A percentile compares a stretch with the other conserved stretches of the same genome.
Evolutionary conservation across 1,139 yeast species (phyloP).

Genomic region (Geotrichum reessii): DNA sequence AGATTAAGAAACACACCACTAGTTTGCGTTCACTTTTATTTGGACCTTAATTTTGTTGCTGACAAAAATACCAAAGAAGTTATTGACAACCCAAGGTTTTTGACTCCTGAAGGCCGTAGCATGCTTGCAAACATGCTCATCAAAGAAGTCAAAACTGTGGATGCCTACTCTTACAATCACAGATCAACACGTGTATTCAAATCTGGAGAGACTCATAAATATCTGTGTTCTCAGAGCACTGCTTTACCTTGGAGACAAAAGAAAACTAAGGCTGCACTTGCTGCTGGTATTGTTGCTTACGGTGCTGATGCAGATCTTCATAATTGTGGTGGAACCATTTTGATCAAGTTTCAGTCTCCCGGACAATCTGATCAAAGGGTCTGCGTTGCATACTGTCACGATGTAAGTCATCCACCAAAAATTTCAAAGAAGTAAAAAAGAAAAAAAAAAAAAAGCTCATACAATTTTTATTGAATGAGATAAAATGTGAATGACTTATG

Average conservation of each 20-base stretch:
- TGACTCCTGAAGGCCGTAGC: slow-evolving; percentile 15
- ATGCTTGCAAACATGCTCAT: slow-evolving; percentile 14
- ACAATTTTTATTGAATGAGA: background rate
- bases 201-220: slow-evolving; percentile 18
- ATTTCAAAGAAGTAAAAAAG: slow-evolving; percentile 5
- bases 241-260: slow-evolving; percentile 19
- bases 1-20: slow-evolving; percentile 3
- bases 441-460: background rate
- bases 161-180: slow-evolving; percentile 16
- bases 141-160: slow-evolving; percentile 12
- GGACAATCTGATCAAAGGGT: slow-evolving; percentile 15
- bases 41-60: slow-evolving; percentile 11
- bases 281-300: background rate
- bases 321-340: slow-evolving; percentile 17
- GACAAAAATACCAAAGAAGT: too few relatives aligned
- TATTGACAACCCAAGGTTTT: slow-evolving; percentile 13
- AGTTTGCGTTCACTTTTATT: slow-evolving; percentile 16
- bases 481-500: background rate
- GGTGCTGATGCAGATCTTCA: slow-evolving; percentile 14
- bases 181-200: slow-evolving; percentile 18
- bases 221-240: slow-evolving; percentile 17
- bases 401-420: slow-evolving; percentile 17
- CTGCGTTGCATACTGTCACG: slow-evolving; percentile 19
- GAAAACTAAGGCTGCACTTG: slow-evolving; percentile 4
- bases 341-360: slow-evolving; percentile 18